Evolutionary conservation across 2,329 filamentous ascomycete species (phyloP), one percentile per base, ranked within the genome.

Genomic region (Fusarium circinatum): DNA sequence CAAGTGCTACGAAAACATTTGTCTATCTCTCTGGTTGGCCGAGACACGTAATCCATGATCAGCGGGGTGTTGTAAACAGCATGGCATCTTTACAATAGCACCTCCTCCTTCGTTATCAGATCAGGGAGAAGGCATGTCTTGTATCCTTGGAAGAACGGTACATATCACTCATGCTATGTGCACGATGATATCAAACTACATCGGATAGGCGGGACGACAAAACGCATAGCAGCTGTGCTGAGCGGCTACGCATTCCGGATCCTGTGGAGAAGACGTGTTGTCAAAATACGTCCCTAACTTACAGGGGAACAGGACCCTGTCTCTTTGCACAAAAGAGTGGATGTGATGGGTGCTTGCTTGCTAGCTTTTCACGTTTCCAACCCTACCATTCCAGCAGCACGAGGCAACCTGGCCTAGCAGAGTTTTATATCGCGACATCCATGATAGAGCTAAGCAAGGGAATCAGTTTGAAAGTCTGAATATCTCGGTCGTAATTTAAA

Each of bases 121-220:
- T 36, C 38, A 57, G 36, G 41, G 39, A 55, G 34, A 44, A 47
- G 26, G n/a, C 49, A 49, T 66, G 60, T 51, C 55, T 51, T 48
- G 26, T 52, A 59, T 49, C 57, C 63, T 58, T 34, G 32, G 28
- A 44, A 34, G 20, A 32, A 49, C 47, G 13, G 38, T 44, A 49
- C 51, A 70, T 55, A 62, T 70, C 49, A 66, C 61, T 45, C 57
- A 63, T 68, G 68, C 68, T 70, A 71, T 68, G 62, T 49, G 49
- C 41, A 49, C 42, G 32, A 32, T 38, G 30, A 38, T 28, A 41
- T 55, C 51, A 45, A 54, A 42, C 44, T 39, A 18, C 47, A 59
- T 57, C 70, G 55, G 52, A 56, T 57, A 42, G 28, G 39, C 66
- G 49, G 60, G 60, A 62, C 47, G 60, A 62, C 24, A 36, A 41